These are phyloP conservation scores for Ophiostoma ips DNA, from an alignment of 2,329 filamentous ascomycete genomes.

Conservation along the genomic window DNA sequence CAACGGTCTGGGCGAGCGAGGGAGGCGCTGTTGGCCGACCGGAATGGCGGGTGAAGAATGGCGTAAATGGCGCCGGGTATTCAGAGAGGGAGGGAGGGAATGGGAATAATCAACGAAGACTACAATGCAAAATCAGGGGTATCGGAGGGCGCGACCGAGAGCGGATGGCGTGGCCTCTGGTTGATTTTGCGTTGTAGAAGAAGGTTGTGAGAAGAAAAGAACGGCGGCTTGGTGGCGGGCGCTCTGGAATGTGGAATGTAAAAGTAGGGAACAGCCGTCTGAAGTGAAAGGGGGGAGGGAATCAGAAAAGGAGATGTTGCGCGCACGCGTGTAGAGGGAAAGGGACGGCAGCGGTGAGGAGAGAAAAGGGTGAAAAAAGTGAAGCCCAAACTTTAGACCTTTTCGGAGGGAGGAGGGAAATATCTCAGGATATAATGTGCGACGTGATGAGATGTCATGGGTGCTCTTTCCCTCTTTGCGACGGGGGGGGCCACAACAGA, in stretches of 20 bases:
- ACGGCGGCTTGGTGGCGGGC: background rate
- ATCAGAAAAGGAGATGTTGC: background rate
- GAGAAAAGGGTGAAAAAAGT: background rate
- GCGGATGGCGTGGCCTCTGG: background rate
- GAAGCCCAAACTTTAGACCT: background rate
- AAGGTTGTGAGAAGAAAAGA: background rate
- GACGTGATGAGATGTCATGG: background rate
- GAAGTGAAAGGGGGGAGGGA: background rate
- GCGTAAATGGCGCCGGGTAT: too few species aligned
- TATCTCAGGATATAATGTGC: slow-evolving; percentile 7
- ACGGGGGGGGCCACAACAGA: background rate
- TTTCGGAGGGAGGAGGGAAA: background rate
- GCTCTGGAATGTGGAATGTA: background rate
- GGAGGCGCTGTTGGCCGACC: background rate
- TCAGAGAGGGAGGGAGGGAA: too few species aligned
- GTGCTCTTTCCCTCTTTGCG: slow-evolving; percentile 1
- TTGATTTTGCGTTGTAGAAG: background rate
- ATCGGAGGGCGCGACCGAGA: too few species aligned
- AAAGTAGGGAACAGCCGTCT: background rate
- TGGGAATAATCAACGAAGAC: too few species aligned
- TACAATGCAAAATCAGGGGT: too few species aligned
- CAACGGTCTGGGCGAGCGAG: background rate
- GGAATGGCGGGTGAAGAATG: slow-evolving; percentile 10
- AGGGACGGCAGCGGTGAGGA: background rate
- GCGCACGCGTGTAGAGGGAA: background rate